Conservation (phyloP, 2,329 filamentous ascomycete genomes). For the Monosporascus cannonballus region DNA sequence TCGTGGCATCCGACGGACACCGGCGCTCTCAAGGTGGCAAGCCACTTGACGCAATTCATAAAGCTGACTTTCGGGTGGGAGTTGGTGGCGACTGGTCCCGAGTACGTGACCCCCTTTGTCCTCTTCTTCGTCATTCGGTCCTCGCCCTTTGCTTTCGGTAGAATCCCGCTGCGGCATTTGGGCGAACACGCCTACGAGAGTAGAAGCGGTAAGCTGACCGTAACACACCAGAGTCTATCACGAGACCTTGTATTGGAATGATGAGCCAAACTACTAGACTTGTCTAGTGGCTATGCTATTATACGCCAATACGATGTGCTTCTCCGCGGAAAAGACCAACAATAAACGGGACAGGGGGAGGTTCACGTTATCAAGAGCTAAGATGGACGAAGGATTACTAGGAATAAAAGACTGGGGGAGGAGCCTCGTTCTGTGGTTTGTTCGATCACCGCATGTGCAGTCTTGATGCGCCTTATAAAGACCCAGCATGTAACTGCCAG, state of each 20-base stretch:
- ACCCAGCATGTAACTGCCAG: too few species aligned
- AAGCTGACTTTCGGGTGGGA: constrained; percentile 51
- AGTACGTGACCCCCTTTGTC: constrained; percentile 31
- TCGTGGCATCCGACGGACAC: constrained; percentile 54
- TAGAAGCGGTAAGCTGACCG: background rate
- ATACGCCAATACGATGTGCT: too few species aligned
- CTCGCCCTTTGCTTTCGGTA: background rate
- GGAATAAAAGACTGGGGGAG: too few species aligned
- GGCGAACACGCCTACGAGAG: background rate
- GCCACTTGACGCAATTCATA: constrained; percentile 52
- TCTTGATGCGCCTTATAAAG: too few species aligned
- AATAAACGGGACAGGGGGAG: too few species aligned
- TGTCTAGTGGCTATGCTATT: too few species aligned
- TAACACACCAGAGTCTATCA: constrained; percentile 27
- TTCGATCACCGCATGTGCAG: too few species aligned
- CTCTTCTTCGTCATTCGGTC: constrained; percentile 17
- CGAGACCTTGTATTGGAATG: constrained; percentile 48
- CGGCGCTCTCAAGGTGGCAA: constrained; percentile 55
- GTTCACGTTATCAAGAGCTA: too few species aligned
- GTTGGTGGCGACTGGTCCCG: constrained; percentile 46
- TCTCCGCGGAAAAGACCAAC: too few species aligned
- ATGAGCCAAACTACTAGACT: constrained; percentile 36
- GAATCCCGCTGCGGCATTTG: background rate
- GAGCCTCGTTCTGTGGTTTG: too few species aligned
- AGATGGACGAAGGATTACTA: too few species aligned